Evolutionary conservation across 768 basidiomycete genomes (phyloP), one percentile per base, ranked within the genome.

Genomic region (Leccinum ochraceum): DNA sequence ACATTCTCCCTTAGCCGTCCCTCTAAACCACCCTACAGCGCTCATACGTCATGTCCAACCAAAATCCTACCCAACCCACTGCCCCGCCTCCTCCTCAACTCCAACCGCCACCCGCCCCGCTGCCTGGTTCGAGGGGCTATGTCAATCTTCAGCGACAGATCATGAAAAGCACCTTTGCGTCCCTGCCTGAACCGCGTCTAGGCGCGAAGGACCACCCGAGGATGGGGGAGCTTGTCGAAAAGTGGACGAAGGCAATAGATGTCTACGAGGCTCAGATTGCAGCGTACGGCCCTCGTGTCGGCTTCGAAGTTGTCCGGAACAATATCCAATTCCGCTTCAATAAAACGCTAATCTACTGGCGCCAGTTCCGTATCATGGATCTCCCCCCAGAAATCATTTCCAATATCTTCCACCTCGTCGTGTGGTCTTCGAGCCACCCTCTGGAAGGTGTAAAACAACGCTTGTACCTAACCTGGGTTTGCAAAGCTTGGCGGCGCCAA

Each of bases 371-470:
- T 49, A 74, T 90, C 62, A 83, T 82, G 71, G 79, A 85, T 36
- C 78, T 90, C 4, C 90, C 89, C 3, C 70, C 77, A 32, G 90
- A 92, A 69, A 84, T 91, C 58, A 74, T 90, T 60, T 74, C 72
- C 73, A 80, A 83, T 60, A 87, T 92, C 64, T 83, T 91, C 65
- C 86, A 83, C 60, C 76, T 76, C 65, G 80, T 84, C 39, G 78
- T 78, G 44, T 88, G 85, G 87, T 80, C 82, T n/a, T 67, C 77
- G 22, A 62, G 65, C 48, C 66, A 76, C 48, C 76, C 79, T 16
- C 58, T 63, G 6, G 63, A 69, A 24, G 77, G 78, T 11, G 73
- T 81, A 20, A 62, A 42, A 52, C 63, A 67, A 46, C 85, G 87
- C 53, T 68, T 85, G 36, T 68, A 67, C 54, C 67, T 90, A 60